These are phyloP conservation scores for Vigna radiata DNA, from an alignment of 306 rosid genomes.

Conservation along the genomic window DNA sequence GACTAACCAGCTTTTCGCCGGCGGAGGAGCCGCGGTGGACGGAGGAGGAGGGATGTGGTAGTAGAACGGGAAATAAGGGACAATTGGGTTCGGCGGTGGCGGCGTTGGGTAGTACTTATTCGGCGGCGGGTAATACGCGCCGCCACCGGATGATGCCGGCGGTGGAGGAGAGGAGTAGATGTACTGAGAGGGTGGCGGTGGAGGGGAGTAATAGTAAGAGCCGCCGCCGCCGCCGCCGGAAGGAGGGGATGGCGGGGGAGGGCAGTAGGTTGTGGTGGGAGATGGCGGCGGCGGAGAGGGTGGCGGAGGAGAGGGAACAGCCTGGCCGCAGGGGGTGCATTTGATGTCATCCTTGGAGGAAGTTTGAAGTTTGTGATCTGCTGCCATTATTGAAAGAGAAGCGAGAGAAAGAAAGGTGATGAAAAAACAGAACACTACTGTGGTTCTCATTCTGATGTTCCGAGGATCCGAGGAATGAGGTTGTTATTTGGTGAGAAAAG, in stretches of 20 bases:
- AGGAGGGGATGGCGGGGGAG: slow-evolving; percentile 69
- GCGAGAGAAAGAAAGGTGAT: not conserved
- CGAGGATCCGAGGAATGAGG: slow-evolving; percentile 23
- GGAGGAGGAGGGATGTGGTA: slow-evolving; percentile 75
- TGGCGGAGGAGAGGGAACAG: slow-evolving; percentile 61
- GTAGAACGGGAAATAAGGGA: slow-evolving; percentile 89
- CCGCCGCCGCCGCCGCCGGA: slow-evolving; percentile 45
- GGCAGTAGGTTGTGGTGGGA: slow-evolving; percentile 51
- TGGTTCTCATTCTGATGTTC: slow-evolving; percentile 58
- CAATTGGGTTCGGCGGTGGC: slow-evolving; percentile 97
- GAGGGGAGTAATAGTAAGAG: slow-evolving; percentile 56
- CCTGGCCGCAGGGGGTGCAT: slow-evolving; percentile 81
- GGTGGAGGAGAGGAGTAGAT: slow-evolving; percentile 51
- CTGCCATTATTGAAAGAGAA: slow-evolving; percentile 40
- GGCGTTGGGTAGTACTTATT: slow-evolving; percentile 61
- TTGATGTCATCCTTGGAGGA: slow-evolving; percentile 70
- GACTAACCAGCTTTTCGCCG: slow-evolving; percentile 17
- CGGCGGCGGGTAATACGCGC: slow-evolving; percentile 67
- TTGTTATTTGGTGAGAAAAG: slow-evolving; percentile 28
- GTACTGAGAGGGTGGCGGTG: slow-evolving; percentile 71
- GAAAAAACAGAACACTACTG: not conserved
- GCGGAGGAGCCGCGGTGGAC: slow-evolving; percentile 49
- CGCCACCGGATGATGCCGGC: slow-evolving; percentile 44
- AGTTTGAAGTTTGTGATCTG: slow-evolving; percentile 35
- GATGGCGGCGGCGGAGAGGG: slow-evolving; percentile 55